These are phyloP conservation scores for Cucurbita pepo DNA, from an alignment of 306 rosid species.

Conservation along the genomic window DNA sequence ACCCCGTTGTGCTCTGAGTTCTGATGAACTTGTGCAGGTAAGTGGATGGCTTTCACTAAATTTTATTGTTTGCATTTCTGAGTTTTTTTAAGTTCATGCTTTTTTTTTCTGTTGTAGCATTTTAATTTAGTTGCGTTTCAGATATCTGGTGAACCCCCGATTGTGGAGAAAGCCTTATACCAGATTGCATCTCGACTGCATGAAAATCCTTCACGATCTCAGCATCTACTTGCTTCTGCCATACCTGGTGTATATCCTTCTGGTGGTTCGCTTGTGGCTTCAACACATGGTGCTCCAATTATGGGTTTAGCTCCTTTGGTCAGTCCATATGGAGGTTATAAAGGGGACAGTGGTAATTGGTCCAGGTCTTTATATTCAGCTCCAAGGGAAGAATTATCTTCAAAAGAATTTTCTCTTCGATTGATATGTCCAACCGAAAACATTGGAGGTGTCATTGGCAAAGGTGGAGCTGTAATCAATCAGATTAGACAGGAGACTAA, in stretches of 20 bases:
- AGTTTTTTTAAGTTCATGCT: not conserved
- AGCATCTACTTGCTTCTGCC: slow-evolving; percentile 71
- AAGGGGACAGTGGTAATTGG: slow-evolving; percentile 86
- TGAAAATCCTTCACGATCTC: slow-evolving; percentile 84
- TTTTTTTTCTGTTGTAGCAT: not conserved
- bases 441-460: slow-evolving; percentile 96
- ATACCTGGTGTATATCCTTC: slow-evolving; percentile 34
- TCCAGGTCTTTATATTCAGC: slow-evolving; percentile 80
- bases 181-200: slow-evolving; percentile 83
- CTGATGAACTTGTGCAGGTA: slow-evolving; percentile 97
- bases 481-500: slow-evolving; percentile 94
- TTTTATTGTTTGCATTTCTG: not conserved
- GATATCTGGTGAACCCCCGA: slow-evolving; percentile 72
- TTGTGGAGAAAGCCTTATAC: slow-evolving; percentile 66
- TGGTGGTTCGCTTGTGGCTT: slow-evolving; percentile 63
- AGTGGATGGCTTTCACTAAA: not conserved
- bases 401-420: slow-evolving; percentile 75
- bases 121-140: slow-evolving; percentile 18
- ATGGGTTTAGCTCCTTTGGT: slow-evolving; percentile 71
- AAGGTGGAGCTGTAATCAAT: slow-evolving; percentile 85
- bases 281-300: slow-evolving; percentile 58
- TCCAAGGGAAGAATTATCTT: slow-evolving; percentile 67
- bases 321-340: slow-evolving; percentile 76
- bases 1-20: slow-evolving; percentile 63
- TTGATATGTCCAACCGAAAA: slow-evolving; percentile 77